Conservation (phyloP, 1,284 basidiomycete species). For the Pholiota adiposa region DNA sequence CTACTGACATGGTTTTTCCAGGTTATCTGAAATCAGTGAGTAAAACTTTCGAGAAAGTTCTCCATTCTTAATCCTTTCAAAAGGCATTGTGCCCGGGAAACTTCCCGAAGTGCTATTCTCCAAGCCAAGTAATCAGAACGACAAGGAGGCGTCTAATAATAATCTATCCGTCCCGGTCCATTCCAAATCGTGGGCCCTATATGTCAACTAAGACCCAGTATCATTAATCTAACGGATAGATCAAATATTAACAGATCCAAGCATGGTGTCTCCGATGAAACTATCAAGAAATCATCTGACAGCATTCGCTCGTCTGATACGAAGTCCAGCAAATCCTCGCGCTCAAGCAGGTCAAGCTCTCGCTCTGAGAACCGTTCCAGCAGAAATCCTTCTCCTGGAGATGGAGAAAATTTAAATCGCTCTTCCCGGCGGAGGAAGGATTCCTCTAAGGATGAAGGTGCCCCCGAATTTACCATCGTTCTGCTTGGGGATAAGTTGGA, state of each 20-base stretch:
- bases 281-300: conserved; percentile 21
- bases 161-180: conserved; percentile 2
- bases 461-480: conserved; percentile 40
- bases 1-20: conserved; percentile 16
- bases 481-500: conserved; percentile 39
- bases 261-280: conserved; percentile 9
- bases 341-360: conserved; percentile 29
- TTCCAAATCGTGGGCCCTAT: conserved; percentile 5
- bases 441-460: conserved; percentile 22
- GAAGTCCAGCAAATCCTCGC: conserved; percentile 30
- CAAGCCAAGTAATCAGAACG: background rate
- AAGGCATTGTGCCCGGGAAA: conserved; percentile 9
- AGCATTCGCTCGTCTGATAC: conserved; percentile 29
- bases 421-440: conserved; percentile 11
- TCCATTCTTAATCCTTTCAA: background rate
- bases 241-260: conserved; percentile 12
- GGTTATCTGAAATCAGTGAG: conserved; percentile 25
- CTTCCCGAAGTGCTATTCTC: background rate
- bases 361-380: conserved; percentile 18
- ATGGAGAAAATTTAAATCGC: conserved; percentile 14
- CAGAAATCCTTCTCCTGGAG: conserved; percentile 17
- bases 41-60: background rate
- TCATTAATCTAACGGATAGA: background rate
- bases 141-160: conserved; percentile 8
- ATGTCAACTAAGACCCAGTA: background rate